Base-by-base conservation (phyloP, 441 rosid species). In the Lepidium campestre region DNA sequence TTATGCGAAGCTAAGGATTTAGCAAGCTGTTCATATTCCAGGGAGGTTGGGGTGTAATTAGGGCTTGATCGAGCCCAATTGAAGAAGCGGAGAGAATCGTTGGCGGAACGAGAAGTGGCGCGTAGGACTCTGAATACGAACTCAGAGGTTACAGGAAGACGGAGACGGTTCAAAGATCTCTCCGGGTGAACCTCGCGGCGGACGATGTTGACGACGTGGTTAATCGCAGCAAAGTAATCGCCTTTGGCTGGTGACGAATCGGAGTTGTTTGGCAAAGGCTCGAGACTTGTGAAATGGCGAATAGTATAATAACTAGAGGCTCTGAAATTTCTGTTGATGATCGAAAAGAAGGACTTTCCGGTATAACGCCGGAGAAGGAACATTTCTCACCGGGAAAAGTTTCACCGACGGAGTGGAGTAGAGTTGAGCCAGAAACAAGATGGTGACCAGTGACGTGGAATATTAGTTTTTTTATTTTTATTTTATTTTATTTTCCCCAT, bases 91-190 rank as follows among this genome's bases (percentile, higher is more conserved):
- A 93, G 69, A 12, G 92, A 88, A 36, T 87, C 86, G 11, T 82
- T 72, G 31, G 94, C 85, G 29, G 83, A 84, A 45, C 79, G 74
- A 13, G 91, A 80, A 69, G 87, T 78, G 44, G 94, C 84, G 40
- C 90, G 98, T 47, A 90, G 91, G 44, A 93, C 89, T 46, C 98
- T 89, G 76, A 69, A 86, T 25, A 88, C 97, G 45, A 93, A 89
- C 63, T 90, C 91, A 6, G 96, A 83, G 19, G 78, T 79, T 32
- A 88, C 70, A 15, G 86, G 74, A 55, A 87, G 72, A 55, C 75
- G 80, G 71, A 88, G 83, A 61, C 79, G 77, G 71, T 83, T 85
- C 64, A 93, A 86, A 0, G 97, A 81, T 35, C 90, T 85, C 57
- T 93, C 97, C 15, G 91, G 85, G 76, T 88, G 86, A 75, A 88